Percentiles rank a stretch among this genome's conserved stretches.
Evolutionary conservation across 2,329 filamentous ascomycete genomes (phyloP).

Genomic region (Fusarium poae): DNA sequence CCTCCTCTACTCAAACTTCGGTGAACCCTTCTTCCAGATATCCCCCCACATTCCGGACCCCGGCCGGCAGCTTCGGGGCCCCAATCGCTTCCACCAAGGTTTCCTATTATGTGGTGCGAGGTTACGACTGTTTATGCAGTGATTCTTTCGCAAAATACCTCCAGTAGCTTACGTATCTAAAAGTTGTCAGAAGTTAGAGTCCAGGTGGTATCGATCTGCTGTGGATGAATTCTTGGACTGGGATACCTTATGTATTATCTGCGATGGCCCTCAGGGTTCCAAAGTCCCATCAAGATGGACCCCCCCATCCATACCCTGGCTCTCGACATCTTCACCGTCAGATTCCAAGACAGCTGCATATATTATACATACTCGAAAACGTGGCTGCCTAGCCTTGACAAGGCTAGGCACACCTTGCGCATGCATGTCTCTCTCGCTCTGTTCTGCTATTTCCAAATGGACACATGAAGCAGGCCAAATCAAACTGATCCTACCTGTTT

Average conservation of each 20-base stretch:
- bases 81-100: slow-evolving; percentile 10
- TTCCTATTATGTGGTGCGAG: slow-evolving; percentile 3
- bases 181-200: not conserved
- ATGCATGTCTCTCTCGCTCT: slow-evolving; percentile 17
- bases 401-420: not conserved
- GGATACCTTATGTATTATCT: slow-evolving; percentile 9
- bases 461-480: slow-evolving; percentile 13
- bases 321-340: slow-evolving; percentile 25
- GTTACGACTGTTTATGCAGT: slow-evolving; percentile 13
- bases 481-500: not conserved
- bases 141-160: slow-evolving; percentile 1
- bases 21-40: slow-evolving; percentile 14
- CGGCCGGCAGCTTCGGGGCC: slow-evolving; percentile 26
- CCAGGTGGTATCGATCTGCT: not conserved
- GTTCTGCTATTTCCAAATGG: slow-evolving; percentile 3
- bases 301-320: slow-evolving; percentile 10
- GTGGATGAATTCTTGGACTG: not conserved
- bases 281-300: slow-evolving; percentile 19
- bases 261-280: slow-evolving; percentile 10
- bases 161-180: slow-evolving; percentile 2
- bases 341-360: slow-evolving; percentile 14
- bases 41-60: slow-evolving; percentile 30
- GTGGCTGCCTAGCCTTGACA: slow-evolving; percentile 35
- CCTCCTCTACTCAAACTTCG: slow-evolving; percentile 4
- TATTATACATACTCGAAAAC: slow-evolving; percentile 13